Conservation (phyloP, 73 alveolate genomes). For the Uronychia setigera region DNA sequence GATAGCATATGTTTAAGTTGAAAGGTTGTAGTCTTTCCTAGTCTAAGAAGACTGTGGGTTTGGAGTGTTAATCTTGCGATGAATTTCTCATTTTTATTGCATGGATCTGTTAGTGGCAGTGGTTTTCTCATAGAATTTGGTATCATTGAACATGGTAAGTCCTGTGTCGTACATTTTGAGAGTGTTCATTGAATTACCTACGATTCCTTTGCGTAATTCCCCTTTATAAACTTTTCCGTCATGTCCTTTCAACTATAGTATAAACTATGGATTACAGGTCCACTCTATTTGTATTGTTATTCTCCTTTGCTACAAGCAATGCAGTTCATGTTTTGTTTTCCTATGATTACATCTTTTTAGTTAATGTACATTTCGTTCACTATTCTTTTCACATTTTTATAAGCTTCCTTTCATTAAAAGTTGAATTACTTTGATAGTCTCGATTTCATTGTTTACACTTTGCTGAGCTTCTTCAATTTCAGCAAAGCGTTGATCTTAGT, state of each 20-base stretch:
- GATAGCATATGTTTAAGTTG: neutral
- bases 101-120: neutral
- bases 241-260: neutral
- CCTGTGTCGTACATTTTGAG: neutral
- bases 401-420: neutral
- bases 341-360: neutral
- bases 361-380: neutral
- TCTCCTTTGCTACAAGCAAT: neutral
- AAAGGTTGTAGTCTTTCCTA: neutral
- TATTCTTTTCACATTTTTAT: neutral
- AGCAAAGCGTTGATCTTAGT: neutral
- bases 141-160: neutral
- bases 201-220: neutral
- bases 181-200: neutral
- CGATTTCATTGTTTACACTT: neutral
- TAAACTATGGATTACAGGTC: neutral
- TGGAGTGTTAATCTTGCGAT: neutral
- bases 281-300: neutral
- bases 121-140: neutral
- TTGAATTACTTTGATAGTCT: neutral
- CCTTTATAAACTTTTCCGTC: neutral
- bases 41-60: neutral
- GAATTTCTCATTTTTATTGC: neutral
- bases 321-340: neutral
- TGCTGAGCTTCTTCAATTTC: neutral